Evolutionary conservation across 1,284 basidiomycete genomes (phyloP), one percentile per base, ranked within the genome.

Genomic region (Violaceomyces palustris): DNA sequence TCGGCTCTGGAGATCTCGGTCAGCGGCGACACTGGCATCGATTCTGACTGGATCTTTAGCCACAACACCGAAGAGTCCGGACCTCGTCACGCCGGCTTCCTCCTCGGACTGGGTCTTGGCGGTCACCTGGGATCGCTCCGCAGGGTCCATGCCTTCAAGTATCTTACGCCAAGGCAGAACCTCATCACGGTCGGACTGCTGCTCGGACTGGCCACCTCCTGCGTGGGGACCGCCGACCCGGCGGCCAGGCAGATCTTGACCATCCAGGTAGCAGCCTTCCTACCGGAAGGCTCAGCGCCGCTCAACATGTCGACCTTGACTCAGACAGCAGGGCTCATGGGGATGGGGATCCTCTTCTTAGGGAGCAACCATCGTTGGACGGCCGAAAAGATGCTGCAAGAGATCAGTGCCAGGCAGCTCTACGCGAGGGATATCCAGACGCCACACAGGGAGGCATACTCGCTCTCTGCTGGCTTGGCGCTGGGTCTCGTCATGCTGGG

Each of bases 401-500:
- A 97, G 72, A 85, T 98, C 52, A 83, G 83, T 40, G 80, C 86
- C 17, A 79, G 78, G 45, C 84, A 88, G 62, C 80, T 92, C 18
- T 80, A 82, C 3, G 85, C 84, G 45, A 82, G 86, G 0, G 88
- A 94, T 56, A 39, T 54, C 4, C 61, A 62, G 36, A 53, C 57
- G 23, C 48, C 53, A 18, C 45, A 57, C 18, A 81, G 87, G 25
- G 94, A 98, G 70, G 85, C 90, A 0, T 98, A 97, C 71, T 87
- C 90, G 0, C 84, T 91, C 56, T 82, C 88, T 2, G 85, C 90
- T 1, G 88, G 87, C 4, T 80, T 96, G 32, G 84, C 87, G 0
- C 94, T 94, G 67, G 94, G 94, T 0, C 86, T 96, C 80, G 86
- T 94, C 73, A 92, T 96, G 85, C 80, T 98, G 5, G 91, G 88